These are phyloP conservation scores for Zhuliangozyma blackwelliae DNA, from an alignment of 1,139 yeast genomes.

Conservation along the genomic window DNA sequence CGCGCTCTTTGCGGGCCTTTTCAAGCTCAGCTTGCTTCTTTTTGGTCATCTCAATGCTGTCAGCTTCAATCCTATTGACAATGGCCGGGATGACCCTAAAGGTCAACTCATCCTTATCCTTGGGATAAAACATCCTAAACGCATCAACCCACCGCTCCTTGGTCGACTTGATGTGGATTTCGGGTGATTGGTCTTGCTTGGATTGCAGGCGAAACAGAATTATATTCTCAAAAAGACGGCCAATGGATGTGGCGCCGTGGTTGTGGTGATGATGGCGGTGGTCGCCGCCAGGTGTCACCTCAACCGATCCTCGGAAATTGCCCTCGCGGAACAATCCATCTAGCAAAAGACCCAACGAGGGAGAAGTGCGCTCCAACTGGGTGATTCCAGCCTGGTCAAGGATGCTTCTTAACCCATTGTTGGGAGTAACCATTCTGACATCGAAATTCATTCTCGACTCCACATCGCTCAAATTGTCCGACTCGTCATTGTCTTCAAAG, in stretches of 20 bases:
- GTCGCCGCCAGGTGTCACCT: constrained; percentile 15
- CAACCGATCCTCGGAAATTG: constrained; percentile 15
- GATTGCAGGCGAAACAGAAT: constrained; percentile 12
- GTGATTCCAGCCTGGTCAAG: constrained; percentile 10
- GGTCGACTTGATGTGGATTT: constrained; percentile 50
- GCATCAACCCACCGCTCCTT: constrained; percentile 69
- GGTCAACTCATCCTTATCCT: constrained; percentile 34
- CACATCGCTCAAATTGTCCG: constrained; percentile 18
- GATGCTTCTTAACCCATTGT: constrained; percentile 7
- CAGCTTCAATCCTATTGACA: constrained; percentile 48
- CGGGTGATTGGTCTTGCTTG: constrained; percentile 13
- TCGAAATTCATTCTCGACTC: constrained; percentile 22
- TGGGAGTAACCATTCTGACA: constrained; percentile 8
- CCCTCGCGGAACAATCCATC: constrained; percentile 14
- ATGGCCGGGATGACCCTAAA: constrained; percentile 48
- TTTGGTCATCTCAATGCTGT: constrained; percentile 31
- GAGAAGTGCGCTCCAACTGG: constrained; percentile 11
- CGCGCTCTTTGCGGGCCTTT: constrained; percentile 25
- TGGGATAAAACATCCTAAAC: constrained; percentile 45
- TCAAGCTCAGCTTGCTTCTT: constrained; percentile 29
- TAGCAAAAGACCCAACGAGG: constrained; percentile 12
- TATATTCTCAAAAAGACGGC: constrained; percentile 26
- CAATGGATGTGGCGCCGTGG: constrained; percentile 14
- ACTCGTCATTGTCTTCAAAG: constrained; percentile 13
- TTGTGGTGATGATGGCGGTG: neutral